Evolutionary conservation across 2,329 filamentous ascomycete genomes (phyloP), one percentile per base, ranked within the genome.

Genomic region (Neofusicoccum laricinum): DNA sequence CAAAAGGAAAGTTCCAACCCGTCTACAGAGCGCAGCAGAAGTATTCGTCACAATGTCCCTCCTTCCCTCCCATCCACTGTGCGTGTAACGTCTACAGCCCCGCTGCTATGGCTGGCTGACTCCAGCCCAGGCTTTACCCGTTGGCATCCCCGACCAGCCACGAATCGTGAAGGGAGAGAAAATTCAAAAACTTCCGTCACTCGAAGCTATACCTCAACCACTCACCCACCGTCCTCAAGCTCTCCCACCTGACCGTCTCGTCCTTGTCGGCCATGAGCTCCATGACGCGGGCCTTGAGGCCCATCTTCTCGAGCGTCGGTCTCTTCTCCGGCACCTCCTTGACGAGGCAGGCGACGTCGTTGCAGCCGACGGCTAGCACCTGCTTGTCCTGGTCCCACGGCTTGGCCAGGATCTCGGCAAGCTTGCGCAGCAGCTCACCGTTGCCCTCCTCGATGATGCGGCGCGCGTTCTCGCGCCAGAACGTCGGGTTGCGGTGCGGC

Each of bases 231-330:
- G 93, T 93, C 71, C 90, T 87, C 79, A 97, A 80, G 77, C 91
- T 95, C 82, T 97, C 93, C 92, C 93, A 97, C 73, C 93, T 85
- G 51, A 97, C 92, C 66, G 87, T 89, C 81, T 97, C 93, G 72
- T 97, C 92, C 65, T 88, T 84, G 73, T 96, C 92, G 71, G 87
- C 88, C 93, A 97, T 97, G 72, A 97, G 82, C 79, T 93, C 91
- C 93, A 97, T 96, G 66, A 97, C 89, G 69, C 92, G 85, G 17
- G 86, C 86, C 85, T 97, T 97, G 67, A 97, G 78, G 0, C 92
- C 92, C 48, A 93, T 78, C 79, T 89, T 93, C 81, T 97, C 93
- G 70, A 97, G 83, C 75, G 90, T 86, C 65, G 84, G 81, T 72
- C 93, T 84, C 80, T 89, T 91, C 80, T 96, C 93, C 0, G 93